These are phyloP conservation scores for Xylaria cubensis DNA, from an alignment of 495 filamentous ascomycete genomes.

Conservation along the genomic window DNA sequence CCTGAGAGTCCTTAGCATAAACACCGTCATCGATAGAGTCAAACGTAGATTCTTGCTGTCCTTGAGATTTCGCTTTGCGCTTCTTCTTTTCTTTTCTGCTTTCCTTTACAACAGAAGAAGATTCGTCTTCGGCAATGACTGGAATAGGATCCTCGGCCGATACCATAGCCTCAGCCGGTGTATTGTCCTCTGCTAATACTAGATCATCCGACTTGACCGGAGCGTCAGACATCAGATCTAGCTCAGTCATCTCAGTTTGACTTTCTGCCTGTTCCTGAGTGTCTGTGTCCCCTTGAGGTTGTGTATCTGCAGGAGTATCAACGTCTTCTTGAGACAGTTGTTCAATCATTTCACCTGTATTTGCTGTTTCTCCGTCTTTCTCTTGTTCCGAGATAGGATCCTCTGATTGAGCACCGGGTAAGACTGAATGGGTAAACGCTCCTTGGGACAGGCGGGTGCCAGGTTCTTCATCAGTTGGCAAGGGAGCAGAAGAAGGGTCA, in stretches of 20 bases:
- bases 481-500: slow-evolving; percentile 11
- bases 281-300: neutral
- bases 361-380: neutral
- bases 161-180: slow-evolving; percentile 23
- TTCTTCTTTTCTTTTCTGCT: slow-evolving; percentile 45
- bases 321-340: neutral
- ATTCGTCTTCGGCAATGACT: slow-evolving; percentile 17
- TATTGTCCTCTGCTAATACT: slow-evolving; percentile 9
- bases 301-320: neutral
- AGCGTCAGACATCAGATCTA: neutral
- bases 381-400: neutral
- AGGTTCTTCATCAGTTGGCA: slow-evolving; percentile 16
- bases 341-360: neutral
- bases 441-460: neutral
- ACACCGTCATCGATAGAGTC: neutral
- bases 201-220: neutral
- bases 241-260: neutral
- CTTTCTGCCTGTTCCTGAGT: neutral
- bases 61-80: slow-evolving; percentile 37
- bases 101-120: slow-evolving; percentile 30
- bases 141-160: slow-evolving; percentile 5
- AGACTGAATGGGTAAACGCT: neutral
- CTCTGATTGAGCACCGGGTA: neutral
- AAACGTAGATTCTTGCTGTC: slow-evolving; percentile 27
- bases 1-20: neutral